Percentiles rank a stretch among this genome's conserved stretches.
These are phyloP conservation scores for Apostasia ramifera DNA, from an alignment of 106 monocot species.

Conservation along the genomic window DNA sequence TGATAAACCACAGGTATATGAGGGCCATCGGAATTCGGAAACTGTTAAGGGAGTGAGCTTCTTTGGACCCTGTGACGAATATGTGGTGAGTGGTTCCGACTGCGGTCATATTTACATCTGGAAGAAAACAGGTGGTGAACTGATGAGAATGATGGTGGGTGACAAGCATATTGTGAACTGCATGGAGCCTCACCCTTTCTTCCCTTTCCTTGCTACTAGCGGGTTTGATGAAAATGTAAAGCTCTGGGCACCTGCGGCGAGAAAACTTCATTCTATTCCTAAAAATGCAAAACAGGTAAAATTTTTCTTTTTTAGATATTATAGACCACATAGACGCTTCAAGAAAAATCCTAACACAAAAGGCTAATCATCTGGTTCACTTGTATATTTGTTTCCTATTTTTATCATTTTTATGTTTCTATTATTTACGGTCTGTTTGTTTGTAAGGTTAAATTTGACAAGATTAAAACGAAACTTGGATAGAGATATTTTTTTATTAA, in stretches of 20 bases:
- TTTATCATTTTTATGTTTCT: no score
- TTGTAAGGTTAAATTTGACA: no score
- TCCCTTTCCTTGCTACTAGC: slow-evolving; percentile 74
- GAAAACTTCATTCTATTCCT: slow-evolving; percentile 27
- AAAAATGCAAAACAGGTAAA: slow-evolving; percentile 45
- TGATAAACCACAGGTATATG: slow-evolving; percentile 53
- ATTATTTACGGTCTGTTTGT: no score
- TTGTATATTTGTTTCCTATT: no score
- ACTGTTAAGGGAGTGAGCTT: slow-evolving; percentile 75
- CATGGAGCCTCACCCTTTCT: slow-evolving; percentile 67
- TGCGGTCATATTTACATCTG: slow-evolving; percentile 83
- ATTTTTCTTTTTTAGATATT: not conserved
- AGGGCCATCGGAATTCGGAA: slow-evolving; percentile 73
- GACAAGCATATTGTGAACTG: slow-evolving; percentile 78
- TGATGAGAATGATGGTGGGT: slow-evolving; percentile 64
- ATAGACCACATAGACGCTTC: no score
- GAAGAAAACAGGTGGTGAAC: slow-evolving; percentile 62
- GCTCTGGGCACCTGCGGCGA: slow-evolving; percentile 62
- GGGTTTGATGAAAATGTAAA: slow-evolving; percentile 76
- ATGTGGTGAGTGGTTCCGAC: slow-evolving; percentile 80
- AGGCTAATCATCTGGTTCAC: no score
- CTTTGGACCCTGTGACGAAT: slow-evolving; percentile 80
- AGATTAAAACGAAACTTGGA: no score
- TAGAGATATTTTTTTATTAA: no score
- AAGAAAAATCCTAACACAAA: no score